These are phyloP conservation scores for Micractinium conductrix DNA, from an alignment of 139 green algal species.

Conservation along the genomic window DNA sequence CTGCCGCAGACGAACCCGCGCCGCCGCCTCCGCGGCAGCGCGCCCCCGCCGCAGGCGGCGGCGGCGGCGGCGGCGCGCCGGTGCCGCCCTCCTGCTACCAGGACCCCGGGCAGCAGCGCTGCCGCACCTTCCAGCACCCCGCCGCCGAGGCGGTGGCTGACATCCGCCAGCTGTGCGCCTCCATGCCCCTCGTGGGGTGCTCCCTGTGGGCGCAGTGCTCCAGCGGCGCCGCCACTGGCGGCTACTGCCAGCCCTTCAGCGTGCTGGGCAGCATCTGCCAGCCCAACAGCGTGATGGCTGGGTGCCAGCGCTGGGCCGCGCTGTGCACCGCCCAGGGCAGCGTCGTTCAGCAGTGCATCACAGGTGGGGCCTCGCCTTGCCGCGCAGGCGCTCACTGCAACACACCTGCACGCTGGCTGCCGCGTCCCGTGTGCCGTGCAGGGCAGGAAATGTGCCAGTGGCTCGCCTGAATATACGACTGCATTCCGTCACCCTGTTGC, in stretches of 20 bases:
- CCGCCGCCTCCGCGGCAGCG: too few relatives aligned
- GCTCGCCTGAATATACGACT: too few relatives aligned
- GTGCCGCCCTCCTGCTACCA: slow-evolving; percentile 19
- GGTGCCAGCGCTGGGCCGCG: slow-evolving; percentile 34
- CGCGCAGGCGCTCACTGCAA: too few relatives aligned
- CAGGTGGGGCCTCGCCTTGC: background rate
- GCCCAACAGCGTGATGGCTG: slow-evolving; percentile 5
- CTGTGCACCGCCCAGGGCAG: slow-evolving; percentile 35
- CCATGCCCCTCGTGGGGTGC: slow-evolving; percentile 48
- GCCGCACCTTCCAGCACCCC: slow-evolving; percentile 17
- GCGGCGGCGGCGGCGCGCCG: background rate
- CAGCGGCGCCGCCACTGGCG: background rate
- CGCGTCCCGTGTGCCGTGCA: background rate
- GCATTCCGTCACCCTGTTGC: too few relatives aligned
- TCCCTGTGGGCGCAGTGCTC: slow-evolving; percentile 26
- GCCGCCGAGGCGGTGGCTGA: background rate
- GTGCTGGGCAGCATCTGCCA: slow-evolving; percentile 38
- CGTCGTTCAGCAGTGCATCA: slow-evolving; percentile 40
- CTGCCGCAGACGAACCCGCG: too few relatives aligned
- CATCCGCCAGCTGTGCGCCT: slow-evolving; percentile 26
- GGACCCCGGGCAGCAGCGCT: slow-evolving; percentile 7
- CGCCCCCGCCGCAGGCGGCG: background rate
- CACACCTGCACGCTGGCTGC: too few relatives aligned
- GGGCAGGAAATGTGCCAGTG: too few relatives aligned
- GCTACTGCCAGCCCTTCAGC: slow-evolving; percentile 41